These are phyloP conservation scores for Ogataea corticis DNA, from an alignment of 805 yeast genomes.

Conservation along the genomic window DNA sequence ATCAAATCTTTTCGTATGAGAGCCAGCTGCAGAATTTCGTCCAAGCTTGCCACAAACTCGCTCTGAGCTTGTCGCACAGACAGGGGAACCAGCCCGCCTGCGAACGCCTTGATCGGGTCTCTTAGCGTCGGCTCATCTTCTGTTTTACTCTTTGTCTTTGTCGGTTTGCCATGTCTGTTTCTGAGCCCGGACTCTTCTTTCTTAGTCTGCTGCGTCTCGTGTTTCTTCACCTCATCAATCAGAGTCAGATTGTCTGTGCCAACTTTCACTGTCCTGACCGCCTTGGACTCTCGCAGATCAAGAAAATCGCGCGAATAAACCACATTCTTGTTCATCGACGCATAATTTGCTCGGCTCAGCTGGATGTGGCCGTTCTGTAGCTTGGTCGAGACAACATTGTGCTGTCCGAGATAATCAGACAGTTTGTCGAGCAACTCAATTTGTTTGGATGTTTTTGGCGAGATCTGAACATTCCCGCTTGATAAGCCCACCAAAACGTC, in stretches of 20 bases:
- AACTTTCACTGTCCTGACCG: constrained; percentile 10
- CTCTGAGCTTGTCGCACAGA: constrained; percentile 22
- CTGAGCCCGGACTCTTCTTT: background rate
- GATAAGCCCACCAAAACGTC: background rate
- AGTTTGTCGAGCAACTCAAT: constrained; percentile 33
- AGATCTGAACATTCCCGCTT: background rate
- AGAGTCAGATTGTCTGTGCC: background rate
- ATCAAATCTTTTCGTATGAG: constrained; percentile 3
- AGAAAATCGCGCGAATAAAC: constrained; percentile 20
- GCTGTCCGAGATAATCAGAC: constrained; percentile 35
- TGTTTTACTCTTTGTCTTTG: background rate
- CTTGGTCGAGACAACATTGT: constrained; percentile 21
- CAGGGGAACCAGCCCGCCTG: constrained; percentile 30
- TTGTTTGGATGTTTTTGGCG: constrained; percentile 6
- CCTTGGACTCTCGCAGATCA: constrained; percentile 22
- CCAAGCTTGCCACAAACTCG: constrained; percentile 11
- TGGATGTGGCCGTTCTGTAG: constrained; percentile 39
- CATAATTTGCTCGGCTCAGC: constrained; percentile 45
- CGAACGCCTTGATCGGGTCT: constrained; percentile 27
- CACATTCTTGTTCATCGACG: constrained; percentile 18
- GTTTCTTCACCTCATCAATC: constrained; percentile 1
- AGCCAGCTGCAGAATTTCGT: constrained; percentile 15
- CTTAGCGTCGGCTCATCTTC: background rate
- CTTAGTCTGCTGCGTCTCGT: constrained; percentile 2
- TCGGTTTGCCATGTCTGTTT: background rate